phyloP scores from a whole-genome alignment of 179 eudicot genomes.

The Beta corolliflora region DNA sequence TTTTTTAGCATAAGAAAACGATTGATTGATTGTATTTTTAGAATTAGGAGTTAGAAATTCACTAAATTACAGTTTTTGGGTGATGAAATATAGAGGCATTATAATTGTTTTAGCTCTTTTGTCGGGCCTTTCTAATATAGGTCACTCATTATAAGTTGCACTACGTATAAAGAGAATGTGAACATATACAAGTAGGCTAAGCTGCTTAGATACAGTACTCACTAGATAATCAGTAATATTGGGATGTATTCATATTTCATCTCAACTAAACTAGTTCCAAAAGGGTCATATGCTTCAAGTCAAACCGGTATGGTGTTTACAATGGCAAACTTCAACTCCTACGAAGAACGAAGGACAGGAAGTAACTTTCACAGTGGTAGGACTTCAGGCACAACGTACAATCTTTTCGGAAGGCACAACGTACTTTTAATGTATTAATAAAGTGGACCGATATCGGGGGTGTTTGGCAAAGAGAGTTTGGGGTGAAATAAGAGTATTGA shows the following conservation, averaged over 20 bases:
- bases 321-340: too few species aligned
- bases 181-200: constrained; percentile 9
- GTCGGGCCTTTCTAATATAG: constrained; percentile 20
- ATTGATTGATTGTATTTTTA: background rate
- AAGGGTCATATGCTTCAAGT: too few species aligned
- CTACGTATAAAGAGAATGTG: constrained; percentile 19
- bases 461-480: too few species aligned
- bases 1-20: background rate
- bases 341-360: too few species aligned
- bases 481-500: too few species aligned
- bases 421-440: too few species aligned
- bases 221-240: background rate
- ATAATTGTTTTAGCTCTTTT: constrained; percentile 3
- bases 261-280: background rate
- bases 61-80: background rate
- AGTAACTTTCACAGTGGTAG: too few species aligned
- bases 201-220: background rate
- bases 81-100: background rate
- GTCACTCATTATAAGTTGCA: constrained; percentile 5
- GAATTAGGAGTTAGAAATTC: background rate
- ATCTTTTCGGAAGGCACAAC: too few species aligned
- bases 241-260: background rate
- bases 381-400: too few species aligned
- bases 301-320: too few species aligned
- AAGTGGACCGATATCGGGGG: too few species aligned